Evolutionary conservation across 192 early-diverging fungal species (phyloP), one percentile per base, ranked within the genome.

Genomic region (Umbelopsis vinacea): DNA sequence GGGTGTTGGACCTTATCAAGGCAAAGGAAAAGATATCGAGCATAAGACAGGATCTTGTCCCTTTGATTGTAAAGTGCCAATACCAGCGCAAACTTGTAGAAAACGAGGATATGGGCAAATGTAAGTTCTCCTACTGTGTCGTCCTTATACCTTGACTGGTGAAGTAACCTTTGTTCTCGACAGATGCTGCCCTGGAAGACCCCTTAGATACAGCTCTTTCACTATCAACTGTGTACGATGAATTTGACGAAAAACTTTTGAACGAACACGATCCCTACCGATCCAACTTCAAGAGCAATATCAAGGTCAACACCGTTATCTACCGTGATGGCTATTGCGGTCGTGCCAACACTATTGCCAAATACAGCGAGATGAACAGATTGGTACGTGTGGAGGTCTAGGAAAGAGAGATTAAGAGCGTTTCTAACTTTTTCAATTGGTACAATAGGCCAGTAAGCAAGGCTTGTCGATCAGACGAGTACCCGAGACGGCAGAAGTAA

Each of bases 301-400:
- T 86, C 52, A 77, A 78, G 21, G 79, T 75, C 70, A 84, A 90
- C 29, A 81, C 87, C 6, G 92, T 86, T 73, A 60, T 91, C 40
- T 87, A 85, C 55, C 89, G 87, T 21, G 87, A 86, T 23, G 88
- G 92, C 24, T 92, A 92, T 74, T 89, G 87, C 73, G 92, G 91
- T 35, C 90, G 97, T 48, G 95, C 91, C 48, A 95, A 95, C 71
- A 94, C 90, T 24, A 82, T 93, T 5, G 77, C 90, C 46, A 88
- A 83, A 54, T 99, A 97, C 82, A 89, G 87, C 75, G 96, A 99
- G 63, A 74, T 97, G 54, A 97, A 97, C 84, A 88, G 93, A 79
- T 76, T 89, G 67, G 88, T 94, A 86, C 71, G 85, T 80, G n/a
- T 29, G 29, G 8, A 54, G 71, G 17, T 43, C 21, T 2, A 19